Evolutionary conservation across 2,329 filamentous ascomycete species (phyloP).

Genomic region (Sphaceloma murrayae): DNA sequence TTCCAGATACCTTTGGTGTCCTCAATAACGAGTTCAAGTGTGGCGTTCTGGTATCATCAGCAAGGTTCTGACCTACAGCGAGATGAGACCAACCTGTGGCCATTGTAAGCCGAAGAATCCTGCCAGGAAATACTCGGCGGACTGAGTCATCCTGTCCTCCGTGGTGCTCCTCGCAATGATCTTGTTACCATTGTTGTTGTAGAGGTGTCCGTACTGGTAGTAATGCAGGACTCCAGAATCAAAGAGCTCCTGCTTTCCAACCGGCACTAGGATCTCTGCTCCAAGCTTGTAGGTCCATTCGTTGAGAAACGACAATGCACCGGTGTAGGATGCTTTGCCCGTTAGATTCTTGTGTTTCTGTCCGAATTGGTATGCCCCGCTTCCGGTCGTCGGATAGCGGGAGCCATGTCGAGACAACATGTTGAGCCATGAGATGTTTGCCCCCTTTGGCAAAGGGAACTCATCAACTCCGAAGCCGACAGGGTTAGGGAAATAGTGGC

Average conservation of each 20-base stretch:
- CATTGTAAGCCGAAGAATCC: constrained; percentile 71
- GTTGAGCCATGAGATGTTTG: constrained; percentile 60
- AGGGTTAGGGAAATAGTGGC: constrained; percentile 60
- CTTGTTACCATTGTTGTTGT: constrained; percentile 58
- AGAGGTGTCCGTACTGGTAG: constrained; percentile 62
- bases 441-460: constrained; percentile 55
- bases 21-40: constrained; percentile 64
- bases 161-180: constrained; percentile 66
- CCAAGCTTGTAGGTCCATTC: constrained; percentile 61
- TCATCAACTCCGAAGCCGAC: constrained; percentile 64
- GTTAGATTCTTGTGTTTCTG: constrained; percentile 48
- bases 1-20: constrained; percentile 40
- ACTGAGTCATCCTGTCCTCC: constrained; percentile 68
- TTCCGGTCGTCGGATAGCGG: constrained; percentile 57
- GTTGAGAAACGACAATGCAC: constrained; percentile 55
- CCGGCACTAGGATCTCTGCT: constrained; percentile 60
- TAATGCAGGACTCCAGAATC: constrained; percentile 61
- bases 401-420: constrained; percentile 67
- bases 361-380: constrained; percentile 48
- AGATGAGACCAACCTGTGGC: too few species aligned
- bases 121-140: constrained; percentile 66
- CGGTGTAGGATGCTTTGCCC: constrained; percentile 47
- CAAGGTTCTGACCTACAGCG: too few species aligned
- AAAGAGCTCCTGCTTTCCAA: constrained; percentile 63
- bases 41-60: too few species aligned